Evolutionary conservation across 805 yeast genomes (phyloP), one percentile per base, ranked within the genome.

Genomic region (Starmerella cellae): DNA sequence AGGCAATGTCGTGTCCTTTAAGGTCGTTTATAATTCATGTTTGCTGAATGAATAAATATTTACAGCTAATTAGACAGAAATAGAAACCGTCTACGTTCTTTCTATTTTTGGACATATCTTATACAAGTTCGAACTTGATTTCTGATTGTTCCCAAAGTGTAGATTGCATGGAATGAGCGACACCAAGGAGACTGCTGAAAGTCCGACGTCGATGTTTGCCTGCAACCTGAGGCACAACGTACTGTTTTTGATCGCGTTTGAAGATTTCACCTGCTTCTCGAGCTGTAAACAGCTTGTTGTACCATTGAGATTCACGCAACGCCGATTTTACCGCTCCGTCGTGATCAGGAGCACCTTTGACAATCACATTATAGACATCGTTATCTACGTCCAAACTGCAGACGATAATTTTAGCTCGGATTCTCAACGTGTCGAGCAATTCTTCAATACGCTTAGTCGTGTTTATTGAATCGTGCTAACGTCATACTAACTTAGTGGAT

Each of bases 251-350:
- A 20, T 45, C 23, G n/a, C 5, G 5, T 14, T 26, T 21, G 14
- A 19, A 20, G 20, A 5, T 16, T 4, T 17, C n/a, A 5, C 37
- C 37, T 17, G 39, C 30, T 5, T 62, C 57, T 44, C 95, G 69
- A 0, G 81, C 77, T 35, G 69, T 73, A 29, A 67, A 63, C 41
- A 84, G 62, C 43, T 78, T 78, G 35, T 62, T 62, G 95, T 95
- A 91, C 96, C 97, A 88, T 40, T 74, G 79, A 43, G 81, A 87
- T n/a, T 67, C 63, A 19, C 63, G 64, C 38, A 88, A 60, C 0
- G 65, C 58, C 13, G 55, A 48, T 37, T 78, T 71, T 8, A 85
- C 73, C 22, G 63, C 66, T 1, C 68, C 70, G 19, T 64, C 54
- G 27, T 51, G 58, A 46, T 59, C 69, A 16, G 57, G 60, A 22